A percentile compares a stretch with the other conserved stretches of the same genome.
These are phyloP conservation scores for Neurospora sp. DNA, from an alignment of 495 filamentous ascomycete species.

Conservation along the genomic window DNA sequence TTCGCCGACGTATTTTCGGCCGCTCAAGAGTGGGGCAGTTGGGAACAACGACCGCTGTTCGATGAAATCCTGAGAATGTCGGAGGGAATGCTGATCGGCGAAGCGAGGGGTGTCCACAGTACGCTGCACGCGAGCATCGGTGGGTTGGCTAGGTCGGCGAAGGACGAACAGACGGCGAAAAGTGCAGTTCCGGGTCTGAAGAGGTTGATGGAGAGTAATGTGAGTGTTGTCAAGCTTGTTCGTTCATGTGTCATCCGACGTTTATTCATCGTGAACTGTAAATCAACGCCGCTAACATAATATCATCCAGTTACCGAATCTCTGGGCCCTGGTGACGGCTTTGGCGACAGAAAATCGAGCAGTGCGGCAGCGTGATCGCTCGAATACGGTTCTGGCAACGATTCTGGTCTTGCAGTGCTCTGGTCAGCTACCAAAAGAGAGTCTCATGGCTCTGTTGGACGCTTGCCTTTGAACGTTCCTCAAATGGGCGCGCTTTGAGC, in stretches of 20 bases:
- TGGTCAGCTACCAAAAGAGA: not conserved
- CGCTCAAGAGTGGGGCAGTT: not conserved
- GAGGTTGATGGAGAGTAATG: not conserved
- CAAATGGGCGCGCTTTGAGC: not conserved
- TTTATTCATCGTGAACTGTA: no score
- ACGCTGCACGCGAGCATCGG: not conserved
- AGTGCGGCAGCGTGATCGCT: not conserved
- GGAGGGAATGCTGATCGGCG: not conserved
- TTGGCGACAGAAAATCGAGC: not conserved
- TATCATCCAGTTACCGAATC: not conserved
- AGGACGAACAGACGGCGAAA: not conserved
- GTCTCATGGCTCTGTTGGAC: not conserved
- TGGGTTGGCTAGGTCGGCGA: not conserved
- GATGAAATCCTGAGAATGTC: not conserved
- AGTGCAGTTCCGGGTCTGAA: not conserved
- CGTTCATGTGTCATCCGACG: no score
- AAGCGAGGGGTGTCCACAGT: not conserved
- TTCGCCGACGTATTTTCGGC: not conserved
- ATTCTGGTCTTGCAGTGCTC: not conserved
- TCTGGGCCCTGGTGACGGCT: not conserved
- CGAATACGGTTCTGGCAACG: not conserved
- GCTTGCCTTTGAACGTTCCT: not conserved
- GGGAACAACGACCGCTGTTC: not conserved
- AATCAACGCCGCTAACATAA: not conserved
- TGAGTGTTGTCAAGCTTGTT: not conserved